Evolutionary conservation across 78 protist species (phyloP).

Genomic region (Monocercomonoides exilis): DNA sequence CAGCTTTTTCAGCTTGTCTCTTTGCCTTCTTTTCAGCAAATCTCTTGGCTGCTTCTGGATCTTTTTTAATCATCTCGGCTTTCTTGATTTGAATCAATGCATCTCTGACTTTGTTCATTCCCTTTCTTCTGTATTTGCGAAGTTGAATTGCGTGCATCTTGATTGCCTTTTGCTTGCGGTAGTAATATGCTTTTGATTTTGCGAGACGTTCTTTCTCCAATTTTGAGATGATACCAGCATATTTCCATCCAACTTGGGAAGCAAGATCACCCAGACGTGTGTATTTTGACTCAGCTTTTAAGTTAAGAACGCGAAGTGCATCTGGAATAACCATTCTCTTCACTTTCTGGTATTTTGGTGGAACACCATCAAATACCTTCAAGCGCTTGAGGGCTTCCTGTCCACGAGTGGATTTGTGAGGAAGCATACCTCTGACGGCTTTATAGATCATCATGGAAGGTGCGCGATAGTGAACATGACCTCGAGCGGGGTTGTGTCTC

Average conservation of each 20-base stretch:
- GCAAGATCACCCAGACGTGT: constrained; percentile 76
- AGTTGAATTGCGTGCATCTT: background rate
- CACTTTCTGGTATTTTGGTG: constrained; percentile 77
- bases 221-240: constrained; percentile 65
- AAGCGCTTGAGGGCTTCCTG: constrained; percentile 79
- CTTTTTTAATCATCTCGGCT: too few species aligned
- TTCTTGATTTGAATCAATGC: too few species aligned
- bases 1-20: too few species aligned
- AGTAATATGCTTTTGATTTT: constrained; percentile 51
- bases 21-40: too few species aligned
- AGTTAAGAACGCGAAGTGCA: constrained; percentile 81
- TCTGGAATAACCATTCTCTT: constrained; percentile 86
- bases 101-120: too few species aligned
- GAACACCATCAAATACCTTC: constrained; percentile 89
- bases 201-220: constrained; percentile 88
- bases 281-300: constrained; percentile 69
- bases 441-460: constrained; percentile 87
- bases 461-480: constrained; percentile 83
- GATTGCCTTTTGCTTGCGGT: background rate
- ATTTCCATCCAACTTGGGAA: constrained; percentile 89
- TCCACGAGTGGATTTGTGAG: constrained; percentile 95
- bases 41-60: too few species aligned
- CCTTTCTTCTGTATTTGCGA: too few species aligned
- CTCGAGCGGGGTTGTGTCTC: constrained; percentile 82
- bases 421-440: constrained; percentile 95